Evolutionary conservation across 2,329 filamentous ascomycete genomes (phyloP).

Genomic region (Cladosporium velox): DNA sequence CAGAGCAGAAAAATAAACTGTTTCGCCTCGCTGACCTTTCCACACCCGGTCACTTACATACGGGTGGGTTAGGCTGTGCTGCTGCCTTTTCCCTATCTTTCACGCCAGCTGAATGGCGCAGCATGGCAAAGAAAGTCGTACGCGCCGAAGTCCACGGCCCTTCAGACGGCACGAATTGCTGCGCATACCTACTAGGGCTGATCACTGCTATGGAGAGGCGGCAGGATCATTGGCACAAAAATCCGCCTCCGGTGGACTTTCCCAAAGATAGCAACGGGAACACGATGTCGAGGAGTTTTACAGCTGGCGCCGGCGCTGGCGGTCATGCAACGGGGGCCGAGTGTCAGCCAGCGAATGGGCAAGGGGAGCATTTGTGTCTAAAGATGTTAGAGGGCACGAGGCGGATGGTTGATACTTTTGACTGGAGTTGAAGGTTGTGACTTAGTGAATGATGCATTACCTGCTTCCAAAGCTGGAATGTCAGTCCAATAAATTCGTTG

Average conservation of each 20-base stretch:
- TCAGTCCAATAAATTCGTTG: no score
- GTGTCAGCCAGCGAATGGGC: background rate
- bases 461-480: no score
- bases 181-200: constrained; percentile 40
- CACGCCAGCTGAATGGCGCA: constrained; percentile 46
- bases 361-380: constrained; percentile 37
- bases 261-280: constrained; percentile 22
- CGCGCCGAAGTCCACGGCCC: constrained; percentile 46
- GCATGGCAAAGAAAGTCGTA: constrained; percentile 48
- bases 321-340: constrained; percentile 18
- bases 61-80: constrained; percentile 45
- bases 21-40: constrained; percentile 49
- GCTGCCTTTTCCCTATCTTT: constrained; percentile 50
- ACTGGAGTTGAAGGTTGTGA: constrained; percentile 27
- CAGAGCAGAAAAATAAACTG: constrained; percentile 33
- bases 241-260: constrained; percentile 7
- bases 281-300: constrained; percentile 18
- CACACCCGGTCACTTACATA: constrained; percentile 45
- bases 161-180: constrained; percentile 29
- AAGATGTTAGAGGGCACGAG: constrained; percentile 30
- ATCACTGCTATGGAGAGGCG: constrained; percentile 44
- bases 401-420: constrained; percentile 31
- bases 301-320: background rate
- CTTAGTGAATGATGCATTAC: no score
- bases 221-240: constrained; percentile 46